A percentile compares a stretch with the other conserved stretches of the same genome.
These are phyloP conservation scores for Wickerhamiella sergipiensis DNA, from an alignment of 805 yeast species.

Conservation along the genomic window DNA sequence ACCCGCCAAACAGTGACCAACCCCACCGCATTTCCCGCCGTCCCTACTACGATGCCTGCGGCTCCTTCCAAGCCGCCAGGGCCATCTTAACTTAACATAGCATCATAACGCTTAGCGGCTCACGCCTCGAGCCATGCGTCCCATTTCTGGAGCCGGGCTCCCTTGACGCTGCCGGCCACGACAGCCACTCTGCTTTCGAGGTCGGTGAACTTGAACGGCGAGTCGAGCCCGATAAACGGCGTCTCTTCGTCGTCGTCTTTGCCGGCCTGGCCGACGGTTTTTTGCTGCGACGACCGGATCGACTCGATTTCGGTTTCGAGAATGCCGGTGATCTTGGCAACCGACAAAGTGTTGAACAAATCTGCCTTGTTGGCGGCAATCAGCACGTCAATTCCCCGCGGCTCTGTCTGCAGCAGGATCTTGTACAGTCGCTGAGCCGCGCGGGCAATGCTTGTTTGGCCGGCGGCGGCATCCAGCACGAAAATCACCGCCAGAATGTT, in stretches of 20 bases:
- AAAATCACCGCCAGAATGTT: conserved; percentile 53
- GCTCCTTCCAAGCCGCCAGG: background rate
- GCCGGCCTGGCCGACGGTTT: conserved; percentile 33
- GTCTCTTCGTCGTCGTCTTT: conserved; percentile 30
- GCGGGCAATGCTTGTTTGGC: conserved; percentile 33
- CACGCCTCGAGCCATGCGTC: conserved; percentile 62
- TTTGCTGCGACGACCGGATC: conserved; percentile 36
- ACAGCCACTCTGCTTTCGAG: conserved; percentile 55
- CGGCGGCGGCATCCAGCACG: conserved; percentile 61
- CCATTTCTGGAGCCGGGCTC: conserved; percentile 45
- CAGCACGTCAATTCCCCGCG: conserved; percentile 48
- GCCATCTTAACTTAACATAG: conserved; percentile 31
- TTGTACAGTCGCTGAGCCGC: conserved; percentile 48
- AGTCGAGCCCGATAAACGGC: conserved; percentile 30
- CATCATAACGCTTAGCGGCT: conserved; percentile 26
- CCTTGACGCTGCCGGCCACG: conserved; percentile 56
- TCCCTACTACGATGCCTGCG: conserved; percentile 19
- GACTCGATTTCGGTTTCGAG: conserved; percentile 53
- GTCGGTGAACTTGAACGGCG: conserved; percentile 45
- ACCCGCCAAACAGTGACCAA: conserved; percentile 20
- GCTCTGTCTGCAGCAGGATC: conserved; percentile 50
- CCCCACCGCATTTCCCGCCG: conserved; percentile 25
- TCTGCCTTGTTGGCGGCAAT: conserved; percentile 81
- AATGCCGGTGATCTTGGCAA: conserved; percentile 40
- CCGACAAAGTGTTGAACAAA: conserved; percentile 68